These are phyloP conservation scores for Rhynchospora breviuscula DNA, from an alignment of 176 grass and related monocot species.

Conservation along the genomic window DNA sequence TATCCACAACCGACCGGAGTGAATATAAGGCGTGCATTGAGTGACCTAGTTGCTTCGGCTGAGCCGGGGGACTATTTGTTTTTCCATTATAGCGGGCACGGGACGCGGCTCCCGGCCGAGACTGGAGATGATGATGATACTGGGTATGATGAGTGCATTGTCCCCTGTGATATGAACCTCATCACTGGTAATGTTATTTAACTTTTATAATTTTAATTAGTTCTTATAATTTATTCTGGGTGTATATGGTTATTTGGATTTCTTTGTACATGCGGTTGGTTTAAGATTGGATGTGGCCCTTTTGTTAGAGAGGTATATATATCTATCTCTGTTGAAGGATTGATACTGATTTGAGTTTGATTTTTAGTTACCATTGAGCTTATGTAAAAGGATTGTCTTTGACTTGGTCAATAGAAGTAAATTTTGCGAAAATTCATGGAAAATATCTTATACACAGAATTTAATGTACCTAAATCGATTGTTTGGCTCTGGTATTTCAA, in stretches of 20 bases:
- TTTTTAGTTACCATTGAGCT: neutral
- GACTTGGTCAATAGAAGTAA: neutral
- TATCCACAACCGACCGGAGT: constrained; percentile 42
- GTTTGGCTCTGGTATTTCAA: neutral
- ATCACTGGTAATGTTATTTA: constrained; percentile 51
- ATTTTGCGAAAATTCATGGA: neutral
- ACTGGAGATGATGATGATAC: constrained; percentile 91
- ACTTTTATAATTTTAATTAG: neutral
- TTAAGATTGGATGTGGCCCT: neutral
- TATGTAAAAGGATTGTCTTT: neutral
- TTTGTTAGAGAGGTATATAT: neutral
- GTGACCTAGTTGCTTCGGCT: constrained; percentile 46
- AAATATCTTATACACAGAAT: neutral
- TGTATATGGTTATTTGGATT: neutral
- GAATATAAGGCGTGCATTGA: constrained; percentile 39
- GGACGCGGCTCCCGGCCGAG: constrained; percentile 59
- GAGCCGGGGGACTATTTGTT: constrained; percentile 58
- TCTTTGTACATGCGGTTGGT: neutral
- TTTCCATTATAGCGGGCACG: constrained; percentile 94
- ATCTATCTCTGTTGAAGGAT: neutral
- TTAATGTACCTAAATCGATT: neutral
- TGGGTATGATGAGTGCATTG: constrained; percentile 91
- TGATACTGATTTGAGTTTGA: neutral
- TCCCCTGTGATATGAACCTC: constrained; percentile 76
- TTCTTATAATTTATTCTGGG: neutral